Percentiles rank a stretch among this genome's conserved stretches.
Conservation (phyloP, 2,329 filamentous ascomycete genomes). For the Parafenestella ontariensis region DNA sequence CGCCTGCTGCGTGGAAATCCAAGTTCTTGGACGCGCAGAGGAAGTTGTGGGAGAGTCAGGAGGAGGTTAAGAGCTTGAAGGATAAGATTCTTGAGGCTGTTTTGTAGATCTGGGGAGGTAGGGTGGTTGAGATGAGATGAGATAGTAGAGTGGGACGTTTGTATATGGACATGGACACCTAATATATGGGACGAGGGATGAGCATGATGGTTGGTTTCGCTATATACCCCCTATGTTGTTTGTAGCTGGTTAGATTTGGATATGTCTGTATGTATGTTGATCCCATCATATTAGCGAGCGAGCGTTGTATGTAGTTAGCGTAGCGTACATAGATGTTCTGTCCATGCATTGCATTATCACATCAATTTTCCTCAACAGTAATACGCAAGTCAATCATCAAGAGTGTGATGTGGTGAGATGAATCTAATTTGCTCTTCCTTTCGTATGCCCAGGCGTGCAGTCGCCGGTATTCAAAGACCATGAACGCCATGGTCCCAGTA, state of each 20-base stretch:
- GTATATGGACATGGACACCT: background rate
- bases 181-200: no score
- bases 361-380: background rate
- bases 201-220: background rate
- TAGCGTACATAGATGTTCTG: background rate
- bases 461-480: background rate
- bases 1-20: slow-evolving; percentile 39
- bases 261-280: background rate
- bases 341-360: background rate
- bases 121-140: background rate
- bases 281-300: no score
- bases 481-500: background rate
- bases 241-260: background rate
- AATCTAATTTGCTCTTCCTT: background rate
- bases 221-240: background rate
- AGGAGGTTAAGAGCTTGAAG: slow-evolving; percentile 43
- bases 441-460: background rate
- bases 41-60: slow-evolving; percentile 44
- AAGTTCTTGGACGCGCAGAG: slow-evolving; percentile 45
- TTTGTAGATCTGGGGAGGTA: slow-evolving; percentile 21
- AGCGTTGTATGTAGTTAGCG: no score
- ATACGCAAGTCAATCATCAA: background rate
- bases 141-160: background rate
- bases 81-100: slow-evolving; percentile 51
- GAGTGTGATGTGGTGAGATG: background rate